Base-by-base conservation (phyloP, 257 asterid genomes). In the Solanum chiquidenum region DNA sequence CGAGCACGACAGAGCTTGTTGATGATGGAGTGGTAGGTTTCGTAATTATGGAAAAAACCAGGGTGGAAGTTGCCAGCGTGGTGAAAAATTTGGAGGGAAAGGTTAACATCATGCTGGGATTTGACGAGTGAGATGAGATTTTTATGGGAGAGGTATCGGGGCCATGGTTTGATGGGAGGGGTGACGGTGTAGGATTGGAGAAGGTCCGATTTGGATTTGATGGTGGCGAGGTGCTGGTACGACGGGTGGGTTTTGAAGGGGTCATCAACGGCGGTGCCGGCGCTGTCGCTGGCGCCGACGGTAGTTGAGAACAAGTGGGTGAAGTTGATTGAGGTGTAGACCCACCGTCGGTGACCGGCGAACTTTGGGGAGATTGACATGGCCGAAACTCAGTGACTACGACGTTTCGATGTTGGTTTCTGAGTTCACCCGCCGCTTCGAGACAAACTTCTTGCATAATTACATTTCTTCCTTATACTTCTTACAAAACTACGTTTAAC, bases 141-240 rank as follows among this genome's bases (percentile, higher is more conserved):
- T 80, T 95, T 95, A 46, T 91, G 92, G 88, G 94, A 90, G 83
- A 95, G 98, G 12, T 87, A 88, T 69, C 88, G 93, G 31, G 98
- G 99, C 98, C 99, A 97, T 62, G 98, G 98, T 85, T 95, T 93
- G 91, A 97, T 92, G 38, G 98, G 98, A 25, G 99, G 98, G 7
- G 98, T 93, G 85, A 95, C 95, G 12, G 92, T 87, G 96, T 90
- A 93, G 84, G 94, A 91, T 2, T 88, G 85, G 62, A 96, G 95
- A 88, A 93, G 96, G 68, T 94, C 91, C 74, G 94, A 82, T 89
- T 93, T 93, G 84, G 97, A 91, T 11, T 92, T 92, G 64, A 94
- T 88, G 92, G 89, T 38, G 44, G 95, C 88, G 71, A 93, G 93
- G 87, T 90, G 91, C 69, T 88, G 84, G 77, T 66, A 89, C n/a